Evolutionary conservation across 352 stramenopile genomes (phyloP).

Genomic region (Phytophthora sojae): DNA sequence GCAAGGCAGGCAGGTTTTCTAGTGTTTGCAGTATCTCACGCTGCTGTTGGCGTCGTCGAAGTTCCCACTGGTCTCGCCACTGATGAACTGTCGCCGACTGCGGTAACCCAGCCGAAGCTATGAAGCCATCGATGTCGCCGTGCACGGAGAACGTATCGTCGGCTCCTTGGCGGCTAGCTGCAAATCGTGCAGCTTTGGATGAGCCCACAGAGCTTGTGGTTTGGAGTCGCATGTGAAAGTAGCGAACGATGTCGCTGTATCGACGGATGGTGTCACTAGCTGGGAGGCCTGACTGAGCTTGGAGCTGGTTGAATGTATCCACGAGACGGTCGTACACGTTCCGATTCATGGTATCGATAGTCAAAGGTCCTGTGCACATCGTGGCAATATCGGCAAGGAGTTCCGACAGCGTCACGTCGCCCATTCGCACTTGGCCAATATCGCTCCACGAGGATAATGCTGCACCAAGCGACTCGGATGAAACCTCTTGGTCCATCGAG

Average conservation of each 20-base stretch:
- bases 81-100: neutral
- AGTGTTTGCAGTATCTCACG: conserved; percentile 15
- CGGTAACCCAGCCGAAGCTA: neutral
- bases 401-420: neutral
- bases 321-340: conserved; percentile 18
- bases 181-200: conserved; percentile 3
- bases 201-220: neutral
- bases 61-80: conserved; percentile 20
- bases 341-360: conserved; percentile 9
- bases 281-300: neutral
- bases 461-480: neutral
- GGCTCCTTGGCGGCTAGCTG: conserved; percentile 9
- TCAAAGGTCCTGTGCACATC: conserved; percentile 2
- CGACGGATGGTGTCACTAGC: neutral
- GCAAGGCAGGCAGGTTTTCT: neutral
- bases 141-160: conserved; percentile 20
- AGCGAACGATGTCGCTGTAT: conserved; percentile 5
- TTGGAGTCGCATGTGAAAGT: conserved; percentile 7
- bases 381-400: conserved; percentile 6
- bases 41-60: conserved; percentile 7
- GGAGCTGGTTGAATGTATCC: conserved; percentile 13
- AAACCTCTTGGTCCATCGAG: neutral
- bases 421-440: neutral
- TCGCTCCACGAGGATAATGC: neutral
- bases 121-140: conserved; percentile 10